A percentile compares a stretch with the other conserved stretches of the same genome.
Conservation (phyloP, 345 rosid species). For the Populus euphratica region DNA sequence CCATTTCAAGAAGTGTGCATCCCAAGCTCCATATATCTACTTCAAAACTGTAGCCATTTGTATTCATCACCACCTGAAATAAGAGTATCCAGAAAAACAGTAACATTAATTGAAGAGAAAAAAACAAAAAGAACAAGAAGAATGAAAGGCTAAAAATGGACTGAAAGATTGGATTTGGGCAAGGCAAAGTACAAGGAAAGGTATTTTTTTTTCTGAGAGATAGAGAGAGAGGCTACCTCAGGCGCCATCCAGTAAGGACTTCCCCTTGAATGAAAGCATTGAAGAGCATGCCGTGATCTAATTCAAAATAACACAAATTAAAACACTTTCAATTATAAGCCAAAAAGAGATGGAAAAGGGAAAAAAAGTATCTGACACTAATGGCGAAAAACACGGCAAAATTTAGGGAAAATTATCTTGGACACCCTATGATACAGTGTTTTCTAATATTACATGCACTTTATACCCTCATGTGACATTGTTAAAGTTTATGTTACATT, state of each 20-base stretch:
- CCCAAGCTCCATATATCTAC: slow-evolving; percentile 99
- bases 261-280: slow-evolving; percentile 96
- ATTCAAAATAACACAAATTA: slow-evolving; percentile 20
- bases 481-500: too few species aligned
- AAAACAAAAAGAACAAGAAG: not conserved
- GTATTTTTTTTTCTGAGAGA: not conserved
- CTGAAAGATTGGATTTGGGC: not conserved
- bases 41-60: slow-evolving; percentile 75
- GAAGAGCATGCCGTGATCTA: slow-evolving; percentile 70
- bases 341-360: slow-evolving; percentile 6
- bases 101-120: not conserved
- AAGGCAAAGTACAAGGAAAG: not conserved
- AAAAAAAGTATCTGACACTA: not conserved
- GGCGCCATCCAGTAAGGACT: slow-evolving; percentile 99
- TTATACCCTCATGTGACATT: too few species aligned
- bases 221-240: slow-evolving; percentile 50
- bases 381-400: not conserved
- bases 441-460: too few species aligned
- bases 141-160: not conserved
- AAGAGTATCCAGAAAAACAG: not conserved
- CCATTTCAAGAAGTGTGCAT: slow-evolving; percentile 98
- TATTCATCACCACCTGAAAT: slow-evolving; percentile 83
- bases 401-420: too few species aligned
- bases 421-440: too few species aligned
- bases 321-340: slow-evolving; percentile 11